A percentile compares a stretch with the other conserved stretches of the same genome.
Evolutionary conservation across 1,284 basidiomycete genomes (phyloP).

Genomic region (Cryptococcus hybrid): DNA sequence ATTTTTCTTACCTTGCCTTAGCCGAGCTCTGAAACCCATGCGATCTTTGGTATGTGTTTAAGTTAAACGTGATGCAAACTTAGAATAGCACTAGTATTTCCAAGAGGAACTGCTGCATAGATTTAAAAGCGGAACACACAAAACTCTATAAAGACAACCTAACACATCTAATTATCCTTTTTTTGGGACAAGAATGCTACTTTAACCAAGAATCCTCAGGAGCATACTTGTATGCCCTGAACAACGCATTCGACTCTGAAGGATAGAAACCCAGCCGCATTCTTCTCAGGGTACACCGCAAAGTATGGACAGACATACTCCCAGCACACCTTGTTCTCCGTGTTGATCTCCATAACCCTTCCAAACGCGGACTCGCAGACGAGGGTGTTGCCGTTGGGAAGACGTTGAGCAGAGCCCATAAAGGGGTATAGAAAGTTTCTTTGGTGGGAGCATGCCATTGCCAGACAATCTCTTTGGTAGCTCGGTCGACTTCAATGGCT

Average conservation of each 20-base stretch:
- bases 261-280: not conserved
- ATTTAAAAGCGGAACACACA: too few species aligned
- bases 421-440: constrained; percentile 23
- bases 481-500: constrained; percentile 17
- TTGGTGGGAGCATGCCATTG: constrained; percentile 18
- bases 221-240: constrained; percentile 2
- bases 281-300: not conserved
- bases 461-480: constrained; percentile 21
- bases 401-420: constrained; percentile 21
- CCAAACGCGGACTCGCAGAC: constrained; percentile 20
- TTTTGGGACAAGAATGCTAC: too few species aligned
- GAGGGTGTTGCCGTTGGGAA: constrained; percentile 21
- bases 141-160: too few species aligned
- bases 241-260: not conserved
- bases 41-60: too few species aligned
- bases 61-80: too few species aligned
- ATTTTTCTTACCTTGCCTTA: too few species aligned
- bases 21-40: too few species aligned
- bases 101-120: too few species aligned
- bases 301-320: constrained; percentile 22
- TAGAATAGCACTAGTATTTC: too few species aligned
- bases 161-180: too few species aligned
- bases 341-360: constrained; percentile 16
- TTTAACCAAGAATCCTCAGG: constrained; percentile 12
- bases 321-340: constrained; percentile 13